These are phyloP conservation scores for Pythium sukuiense DNA, from an alignment of 352 stramenopile genomes.

Conservation along the genomic window DNA sequence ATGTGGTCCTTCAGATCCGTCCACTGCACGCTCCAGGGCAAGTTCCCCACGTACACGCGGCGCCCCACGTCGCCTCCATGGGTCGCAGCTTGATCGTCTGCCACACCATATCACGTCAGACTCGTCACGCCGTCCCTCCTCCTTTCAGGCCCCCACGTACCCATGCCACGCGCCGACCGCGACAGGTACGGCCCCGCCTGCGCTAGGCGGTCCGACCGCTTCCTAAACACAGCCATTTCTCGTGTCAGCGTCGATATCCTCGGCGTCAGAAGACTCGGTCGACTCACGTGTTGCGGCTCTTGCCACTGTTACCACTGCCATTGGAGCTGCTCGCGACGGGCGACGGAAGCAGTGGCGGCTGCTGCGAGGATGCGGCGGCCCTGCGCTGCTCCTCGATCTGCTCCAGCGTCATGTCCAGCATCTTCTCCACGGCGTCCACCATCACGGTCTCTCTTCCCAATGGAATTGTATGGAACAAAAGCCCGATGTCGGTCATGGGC, in stretches of 20 bases:
- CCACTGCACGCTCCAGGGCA: constrained; percentile 84
- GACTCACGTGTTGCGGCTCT: constrained; percentile 57
- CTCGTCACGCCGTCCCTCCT: constrained; percentile 27
- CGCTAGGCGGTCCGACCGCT: constrained; percentile 61
- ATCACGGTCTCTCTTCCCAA: constrained; percentile 13
- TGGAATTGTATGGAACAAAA: constrained; percentile 9
- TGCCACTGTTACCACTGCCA: constrained; percentile 30
- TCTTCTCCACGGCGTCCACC: constrained; percentile 57
- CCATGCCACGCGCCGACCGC: constrained; percentile 28
- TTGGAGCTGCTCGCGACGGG: not conserved
- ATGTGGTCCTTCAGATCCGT: constrained; percentile 86
- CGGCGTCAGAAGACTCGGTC: not conserved
- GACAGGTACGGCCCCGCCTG: constrained; percentile 53
- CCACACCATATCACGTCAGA: not conserved
- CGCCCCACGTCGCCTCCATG: constrained; percentile 35
- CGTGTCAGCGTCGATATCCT: not conserved
- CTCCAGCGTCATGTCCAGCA: constrained; percentile 72
- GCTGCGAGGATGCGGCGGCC: constrained; percentile 5
- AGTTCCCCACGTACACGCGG: constrained; percentile 85
- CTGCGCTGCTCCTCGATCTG: constrained; percentile 63
- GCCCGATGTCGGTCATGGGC: not conserved
- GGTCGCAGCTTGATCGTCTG: not conserved
- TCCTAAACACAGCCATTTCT: constrained; percentile 38
- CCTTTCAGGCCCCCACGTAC: constrained; percentile 9
- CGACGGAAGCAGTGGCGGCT: constrained; percentile 8